Conservation (phyloP, 768 basidiomycete genomes). For the Sistotremastrum suecicum region DNA sequence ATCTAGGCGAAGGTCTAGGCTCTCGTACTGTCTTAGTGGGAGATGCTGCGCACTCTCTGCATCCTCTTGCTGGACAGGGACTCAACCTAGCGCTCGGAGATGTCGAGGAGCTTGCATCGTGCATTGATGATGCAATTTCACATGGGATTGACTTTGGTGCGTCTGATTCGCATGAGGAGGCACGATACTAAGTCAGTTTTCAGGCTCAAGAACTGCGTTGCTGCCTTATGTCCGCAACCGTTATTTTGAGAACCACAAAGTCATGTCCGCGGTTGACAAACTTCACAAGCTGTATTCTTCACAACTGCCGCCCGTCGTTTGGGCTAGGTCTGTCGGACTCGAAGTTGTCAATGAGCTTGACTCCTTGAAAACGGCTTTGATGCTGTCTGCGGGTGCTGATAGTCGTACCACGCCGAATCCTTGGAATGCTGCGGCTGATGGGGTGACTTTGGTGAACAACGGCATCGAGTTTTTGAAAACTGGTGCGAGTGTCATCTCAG, state of each 20-base stretch:
- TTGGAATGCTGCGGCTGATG: too few relatives aligned
- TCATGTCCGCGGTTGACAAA: conserved; percentile 79
- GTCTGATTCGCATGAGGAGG: conserved; percentile 10
- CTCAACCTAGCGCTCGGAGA: conserved; percentile 90
- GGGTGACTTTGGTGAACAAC: too few relatives aligned
- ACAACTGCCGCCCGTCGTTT: conserved; percentile 56
- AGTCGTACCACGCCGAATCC: too few relatives aligned
- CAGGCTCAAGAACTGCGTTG: conserved; percentile 66
- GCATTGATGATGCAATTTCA: conserved; percentile 40
- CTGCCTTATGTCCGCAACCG: conserved; percentile 65
- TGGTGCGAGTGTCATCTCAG: too few relatives aligned
- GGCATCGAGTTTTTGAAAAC: too few relatives aligned
- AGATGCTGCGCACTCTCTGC: conserved; percentile 90
- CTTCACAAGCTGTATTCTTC: conserved; percentile 76
- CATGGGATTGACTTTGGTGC: conserved; percentile 76
- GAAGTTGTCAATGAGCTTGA: conserved; percentile 88
- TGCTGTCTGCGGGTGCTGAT: conserved; percentile 62
- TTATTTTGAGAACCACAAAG: conserved; percentile 74
- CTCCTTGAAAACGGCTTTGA: conserved; percentile 66
- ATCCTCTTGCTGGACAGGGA: conserved; percentile 93
- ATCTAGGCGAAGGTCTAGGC: conserved; percentile 59
- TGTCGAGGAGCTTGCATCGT: conserved; percentile 54
- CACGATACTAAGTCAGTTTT: neutral
- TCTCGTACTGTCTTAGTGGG: conserved; percentile 79
- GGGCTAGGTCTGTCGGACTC: conserved; percentile 75